Evolutionary conservation across 352 stramenopile species (phyloP).

Genomic region (Globisporangium canariense): DNA sequence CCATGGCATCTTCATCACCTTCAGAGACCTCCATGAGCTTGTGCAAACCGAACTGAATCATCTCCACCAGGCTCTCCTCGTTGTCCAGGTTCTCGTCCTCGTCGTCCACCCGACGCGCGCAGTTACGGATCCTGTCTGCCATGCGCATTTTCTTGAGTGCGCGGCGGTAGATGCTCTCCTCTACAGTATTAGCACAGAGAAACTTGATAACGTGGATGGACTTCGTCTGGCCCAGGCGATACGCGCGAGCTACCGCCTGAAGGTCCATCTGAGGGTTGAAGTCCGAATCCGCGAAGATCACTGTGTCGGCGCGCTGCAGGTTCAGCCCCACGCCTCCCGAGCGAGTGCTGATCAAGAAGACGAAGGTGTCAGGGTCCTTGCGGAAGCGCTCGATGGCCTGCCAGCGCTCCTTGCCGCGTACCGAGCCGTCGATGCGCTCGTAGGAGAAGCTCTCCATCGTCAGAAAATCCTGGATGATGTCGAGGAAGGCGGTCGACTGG

Average conservation of each 20-base stretch:
- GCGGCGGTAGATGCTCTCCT: slow-evolving; percentile 78
- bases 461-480: slow-evolving; percentile 81
- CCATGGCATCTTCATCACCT: slow-evolving; percentile 21
- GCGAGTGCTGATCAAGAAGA: slow-evolving; percentile 78
- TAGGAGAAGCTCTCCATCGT: slow-evolving; percentile 74
- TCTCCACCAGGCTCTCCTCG: slow-evolving; percentile 49
- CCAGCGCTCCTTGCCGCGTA: slow-evolving; percentile 75
- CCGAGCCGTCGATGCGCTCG: slow-evolving; percentile 73
- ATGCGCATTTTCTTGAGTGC: slow-evolving; percentile 69
- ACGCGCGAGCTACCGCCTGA: slow-evolving; percentile 67
- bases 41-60: slow-evolving; percentile 76
- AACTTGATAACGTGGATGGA: slow-evolving; percentile 82
- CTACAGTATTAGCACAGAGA: slow-evolving; percentile 65
- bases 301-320: slow-evolving; percentile 75
- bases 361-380: slow-evolving; percentile 88
- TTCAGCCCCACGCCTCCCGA: slow-evolving; percentile 70
- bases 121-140: slow-evolving; percentile 67
- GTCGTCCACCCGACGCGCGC: slow-evolving; percentile 33
- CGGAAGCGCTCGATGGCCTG: slow-evolving; percentile 80
- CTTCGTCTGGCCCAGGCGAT: slow-evolving; percentile 70
- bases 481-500: slow-evolving; percentile 67
- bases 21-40: slow-evolving; percentile 46
- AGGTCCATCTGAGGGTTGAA: slow-evolving; percentile 77
- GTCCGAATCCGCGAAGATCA: slow-evolving; percentile 79
- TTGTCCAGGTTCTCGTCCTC: slow-evolving; percentile 37